Percentiles rank a stretch among this genome's conserved stretches.
phyloP scores from a whole-genome alignment of 2,329 filamentous ascomycete species.

The Arthroderma sp. region DNA sequence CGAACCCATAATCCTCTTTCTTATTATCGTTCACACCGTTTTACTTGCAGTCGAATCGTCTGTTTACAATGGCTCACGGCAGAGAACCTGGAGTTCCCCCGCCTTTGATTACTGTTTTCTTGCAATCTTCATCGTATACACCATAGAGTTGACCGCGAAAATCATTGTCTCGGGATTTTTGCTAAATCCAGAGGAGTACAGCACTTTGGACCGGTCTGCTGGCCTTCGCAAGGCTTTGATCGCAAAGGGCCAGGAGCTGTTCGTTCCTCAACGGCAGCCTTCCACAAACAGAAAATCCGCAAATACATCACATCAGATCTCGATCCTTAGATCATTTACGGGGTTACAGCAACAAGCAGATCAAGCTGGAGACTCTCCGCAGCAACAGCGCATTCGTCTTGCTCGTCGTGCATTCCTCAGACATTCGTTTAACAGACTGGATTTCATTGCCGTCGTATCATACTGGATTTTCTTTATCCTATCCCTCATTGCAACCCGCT shows the following conservation, averaged over 20 bases:
- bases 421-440: conserved; percentile 89
- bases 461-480: conserved; percentile 86
- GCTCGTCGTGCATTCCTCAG: conserved; percentile 84
- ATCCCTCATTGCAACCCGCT: conserved; percentile 55
- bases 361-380: conserved; percentile 48
- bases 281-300: conserved; percentile 39
- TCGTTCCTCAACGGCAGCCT: conserved; percentile 65
- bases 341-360: conserved; percentile 51
- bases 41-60: conserved; percentile 77
- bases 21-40: conserved; percentile 80
- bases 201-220: conserved; percentile 67
- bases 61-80: conserved; percentile 51
- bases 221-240: conserved; percentile 61
- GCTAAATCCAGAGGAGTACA: conserved; percentile 82
- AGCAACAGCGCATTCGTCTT: conserved; percentile 72
- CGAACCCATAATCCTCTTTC: conserved; percentile 70
- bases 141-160: conserved; percentile 66
- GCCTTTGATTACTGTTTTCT: conserved; percentile 68
- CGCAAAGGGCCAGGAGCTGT: conserved; percentile 64
- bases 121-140: conserved; percentile 77
- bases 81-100: conserved; percentile 49
- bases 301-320: conserved; percentile 29
- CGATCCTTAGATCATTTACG: conserved; percentile 65
- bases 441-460: conserved; percentile 86
- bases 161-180: conserved; percentile 89